Evolutionary conservation across 2,329 filamentous ascomycete species (phyloP), one percentile per base, ranked within the genome.

Genomic region (Cercospora citrullina): DNA sequence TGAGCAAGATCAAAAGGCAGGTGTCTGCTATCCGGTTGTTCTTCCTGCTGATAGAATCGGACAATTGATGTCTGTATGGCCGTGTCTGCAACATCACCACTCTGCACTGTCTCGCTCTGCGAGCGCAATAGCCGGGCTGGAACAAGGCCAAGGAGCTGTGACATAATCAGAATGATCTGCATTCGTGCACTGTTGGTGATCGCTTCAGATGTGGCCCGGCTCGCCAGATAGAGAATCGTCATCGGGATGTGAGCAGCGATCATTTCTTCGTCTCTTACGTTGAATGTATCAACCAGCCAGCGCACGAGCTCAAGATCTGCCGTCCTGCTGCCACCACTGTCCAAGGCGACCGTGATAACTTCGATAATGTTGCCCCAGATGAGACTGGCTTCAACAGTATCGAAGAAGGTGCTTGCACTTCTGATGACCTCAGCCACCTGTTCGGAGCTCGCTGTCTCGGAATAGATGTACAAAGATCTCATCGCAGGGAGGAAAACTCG

Each of bases 251-350:
- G 94, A 23, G 92, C 82, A 1, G 91, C 87, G 16, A 96, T 80
- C 94, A 99, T 98, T 76, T 99, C 96, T 78, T 98, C 95, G 80
- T 99, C 95, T 63, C 90, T 88, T 60, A 98, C 87, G 78, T 97
- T 98, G 84, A 99, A 99, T 73, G 94, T 90, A 5, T 87, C 81
- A 71, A 97, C 81, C 64, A 97, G 90, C 79, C 98, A 99, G 69
- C 86, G 87, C 64, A 94, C 89, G 51, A 97, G 84, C 21, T 87
- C 86, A 64, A 97, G 82, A 69, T 90, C 89, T 16, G 80, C 80
- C 42, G 7, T 28, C 4, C 30, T 36, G 21, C 53, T 36, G 12
- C 48, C 45, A n/a, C 53, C 23, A 26, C 26, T 26, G 18, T 68
- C 60, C 21, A 73, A 66, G 28, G 68, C 58, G 18, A 68, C 64